Evolutionary conservation across 2,329 filamentous ascomycete species (phyloP), one percentile per base, ranked within the genome.

Genomic region (Graphilbum fragrans): DNA sequence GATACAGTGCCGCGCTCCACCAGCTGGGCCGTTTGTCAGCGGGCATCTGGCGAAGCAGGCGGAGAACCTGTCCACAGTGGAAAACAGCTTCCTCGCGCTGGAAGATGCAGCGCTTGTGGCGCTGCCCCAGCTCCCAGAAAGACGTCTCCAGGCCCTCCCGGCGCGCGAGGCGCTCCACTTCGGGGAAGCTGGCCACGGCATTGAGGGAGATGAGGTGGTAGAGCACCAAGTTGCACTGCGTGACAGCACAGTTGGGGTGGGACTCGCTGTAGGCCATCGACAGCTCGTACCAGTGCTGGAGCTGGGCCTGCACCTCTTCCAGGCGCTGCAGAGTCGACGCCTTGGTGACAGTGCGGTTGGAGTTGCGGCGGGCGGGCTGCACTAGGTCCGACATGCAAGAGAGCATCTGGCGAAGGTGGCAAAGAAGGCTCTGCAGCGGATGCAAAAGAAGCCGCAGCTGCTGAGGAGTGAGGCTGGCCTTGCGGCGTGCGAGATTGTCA

Each of bases 121-220:
- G 72, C 10, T 70, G 53, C 14, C 69, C 60, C 32, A 73, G 56
- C 21, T 69, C 68, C 62, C 72, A 71, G 51, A 70, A 71, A 4
- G 67, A 65, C 8, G 16, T 27, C 46, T 78, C 69, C 36, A 74
- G 66, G 19, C 62, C 65, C 44, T 82, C 77, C 29, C 71, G 66
- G 16, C 80, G 69, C 4, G 80, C 80, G 10, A 84, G 62, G 4
- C 70, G 66, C 59, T 85, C 80, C 36, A 84, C 74, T 49, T 79
- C 74, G 2, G 73, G 67, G 52, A 84, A 82, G 57, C 75, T 76
- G 16, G 77, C 79, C 22, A 82, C 70, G 9, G 75, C 71, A 50
- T 83, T 83, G 44, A 86, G 66, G 38, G 72, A 78, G 53, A 85
- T 77, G 34, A 85, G 66, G 50, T 86, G 80, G 55, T 80, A 84